Evolutionary conservation across 2,329 filamentous ascomycete species (phyloP).

Genomic region (Cladosporium sp.): DNA sequence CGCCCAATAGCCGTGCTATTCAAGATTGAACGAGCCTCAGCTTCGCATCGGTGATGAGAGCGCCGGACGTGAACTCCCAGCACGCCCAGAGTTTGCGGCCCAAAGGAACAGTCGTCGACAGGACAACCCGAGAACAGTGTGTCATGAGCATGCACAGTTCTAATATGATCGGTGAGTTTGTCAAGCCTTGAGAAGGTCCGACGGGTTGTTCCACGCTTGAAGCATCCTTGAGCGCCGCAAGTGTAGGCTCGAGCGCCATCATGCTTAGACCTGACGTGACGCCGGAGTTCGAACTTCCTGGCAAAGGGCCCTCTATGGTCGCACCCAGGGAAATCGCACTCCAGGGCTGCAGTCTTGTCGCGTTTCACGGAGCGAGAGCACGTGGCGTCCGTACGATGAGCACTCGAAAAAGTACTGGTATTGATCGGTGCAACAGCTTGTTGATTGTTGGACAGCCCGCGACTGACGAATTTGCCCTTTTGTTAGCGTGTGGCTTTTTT

Average conservation of each 20-base stretch:
- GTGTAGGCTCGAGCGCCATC: not conserved
- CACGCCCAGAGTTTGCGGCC: no score
- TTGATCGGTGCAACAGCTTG: no score
- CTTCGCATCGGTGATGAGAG: no score
- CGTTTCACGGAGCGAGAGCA: not conserved
- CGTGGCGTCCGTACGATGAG: no score
- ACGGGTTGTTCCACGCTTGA: not conserved
- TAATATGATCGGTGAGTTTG: constrained; percentile 4
- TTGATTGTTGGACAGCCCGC: no score
- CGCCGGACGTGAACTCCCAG: no score
- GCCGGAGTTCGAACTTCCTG: not conserved
- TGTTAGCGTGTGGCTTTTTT: not conserved
- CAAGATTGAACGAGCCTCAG: no score
- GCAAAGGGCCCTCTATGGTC: not conserved
- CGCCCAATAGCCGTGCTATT: no score
- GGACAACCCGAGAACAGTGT: no score
- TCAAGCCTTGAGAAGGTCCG: not conserved
- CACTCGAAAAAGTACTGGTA: no score
- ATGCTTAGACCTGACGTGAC: not conserved
- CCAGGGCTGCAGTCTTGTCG: not conserved
- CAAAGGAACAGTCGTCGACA: no score
- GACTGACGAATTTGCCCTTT: not conserved
- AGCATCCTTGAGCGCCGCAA: not conserved
- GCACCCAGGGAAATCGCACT: not conserved
- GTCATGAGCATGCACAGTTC: not conserved